These are phyloP conservation scores for Melanomma pulvis-pyrius DNA, from an alignment of 495 filamentous ascomycete genomes.

Conservation along the genomic window DNA sequence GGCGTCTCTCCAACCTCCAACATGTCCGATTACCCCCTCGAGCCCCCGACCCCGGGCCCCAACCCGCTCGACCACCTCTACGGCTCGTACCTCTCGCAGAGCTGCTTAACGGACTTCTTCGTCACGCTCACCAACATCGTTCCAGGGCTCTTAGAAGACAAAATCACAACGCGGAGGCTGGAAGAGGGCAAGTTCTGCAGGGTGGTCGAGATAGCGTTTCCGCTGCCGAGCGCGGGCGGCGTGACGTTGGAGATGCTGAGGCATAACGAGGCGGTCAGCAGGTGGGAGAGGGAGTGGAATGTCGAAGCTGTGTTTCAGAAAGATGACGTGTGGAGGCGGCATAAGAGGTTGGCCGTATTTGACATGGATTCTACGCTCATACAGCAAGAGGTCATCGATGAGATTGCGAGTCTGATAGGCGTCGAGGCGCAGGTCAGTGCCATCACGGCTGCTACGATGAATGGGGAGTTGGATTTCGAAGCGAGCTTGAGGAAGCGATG, in stretches of 20 bases:
- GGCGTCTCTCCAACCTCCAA: constrained; percentile 58
- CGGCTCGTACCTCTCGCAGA: constrained; percentile 73
- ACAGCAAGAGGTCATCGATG: constrained; percentile 93
- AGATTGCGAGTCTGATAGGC: constrained; percentile 81
- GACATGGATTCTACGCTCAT: constrained; percentile 99
- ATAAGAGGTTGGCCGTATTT: constrained; percentile 85
- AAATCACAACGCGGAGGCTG: constrained; percentile 60
- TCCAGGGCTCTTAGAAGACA: constrained; percentile 65
- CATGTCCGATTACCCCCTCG: constrained; percentile 70
- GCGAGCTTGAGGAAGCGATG: constrained; percentile 77
- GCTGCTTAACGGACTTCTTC: constrained; percentile 81
- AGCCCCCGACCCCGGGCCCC: constrained; percentile 64
- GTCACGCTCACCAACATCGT: constrained; percentile 60
- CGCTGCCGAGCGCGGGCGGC: constrained; percentile 66
- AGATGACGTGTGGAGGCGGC: constrained; percentile 70
- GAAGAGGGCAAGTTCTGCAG: constrained; percentile 20
- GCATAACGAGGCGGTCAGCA: constrained; percentile 77
- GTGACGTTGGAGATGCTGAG: constrained; percentile 70
- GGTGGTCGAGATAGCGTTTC: constrained; percentile 46
- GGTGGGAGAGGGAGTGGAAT: constrained; percentile 85
- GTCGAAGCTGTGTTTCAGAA: constrained; percentile 75
- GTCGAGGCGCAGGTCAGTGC: constrained; percentile 69
- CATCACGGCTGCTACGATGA: constrained; percentile 93
- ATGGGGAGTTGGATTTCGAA: constrained; percentile 94
- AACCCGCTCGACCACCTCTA: constrained; percentile 71